Conservation (phyloP, 78 protist genomes). For the Speleostelium caveatum region DNA sequence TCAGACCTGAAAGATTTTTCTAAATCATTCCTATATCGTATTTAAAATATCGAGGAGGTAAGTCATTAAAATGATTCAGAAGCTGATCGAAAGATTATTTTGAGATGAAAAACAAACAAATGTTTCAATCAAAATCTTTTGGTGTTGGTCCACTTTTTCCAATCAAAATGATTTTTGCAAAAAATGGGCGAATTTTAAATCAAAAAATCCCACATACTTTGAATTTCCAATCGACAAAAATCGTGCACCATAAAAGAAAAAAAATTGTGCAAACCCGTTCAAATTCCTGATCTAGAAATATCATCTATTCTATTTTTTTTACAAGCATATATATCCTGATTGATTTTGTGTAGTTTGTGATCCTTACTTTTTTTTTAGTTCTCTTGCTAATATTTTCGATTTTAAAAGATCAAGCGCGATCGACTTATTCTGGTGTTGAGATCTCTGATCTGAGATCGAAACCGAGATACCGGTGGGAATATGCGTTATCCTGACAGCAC, state of each 20-base stretch:
- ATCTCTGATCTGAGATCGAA: slow-evolving; percentile 24
- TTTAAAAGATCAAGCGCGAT: slow-evolving; percentile 40
- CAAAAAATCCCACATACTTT: too few relatives aligned
- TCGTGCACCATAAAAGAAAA: not conserved
- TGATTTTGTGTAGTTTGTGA: not conserved
- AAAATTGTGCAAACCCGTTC: too few relatives aligned
- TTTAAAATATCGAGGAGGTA: too few relatives aligned
- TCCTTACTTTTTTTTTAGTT: slow-evolving; percentile 37
- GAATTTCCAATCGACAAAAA: not conserved
- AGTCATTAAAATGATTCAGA: too few relatives aligned
- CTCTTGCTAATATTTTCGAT: slow-evolving; percentile 22
- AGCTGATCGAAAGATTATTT: not conserved
- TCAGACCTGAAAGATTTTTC: slow-evolving; percentile 33
- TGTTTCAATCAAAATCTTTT: not conserved
- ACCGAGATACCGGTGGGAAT: slow-evolving; percentile 92
- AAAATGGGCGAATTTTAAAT: too few relatives aligned
- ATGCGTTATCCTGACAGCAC: slow-evolving; percentile 93
- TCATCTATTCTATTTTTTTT: not conserved
- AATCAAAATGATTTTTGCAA: not conserved
- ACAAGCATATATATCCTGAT: slow-evolving; percentile 5
- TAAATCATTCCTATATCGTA: slow-evolving; percentile 7
- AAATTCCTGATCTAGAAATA: not conserved
- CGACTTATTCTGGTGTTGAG: slow-evolving; percentile 72
- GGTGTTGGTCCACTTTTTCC: not conserved
- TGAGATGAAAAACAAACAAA: not conserved